A percentile compares a stretch with the other conserved stretches of the same genome.
Conservation (phyloP, 108 stramenopile species). For the Nannochloropsis salina region DNA sequence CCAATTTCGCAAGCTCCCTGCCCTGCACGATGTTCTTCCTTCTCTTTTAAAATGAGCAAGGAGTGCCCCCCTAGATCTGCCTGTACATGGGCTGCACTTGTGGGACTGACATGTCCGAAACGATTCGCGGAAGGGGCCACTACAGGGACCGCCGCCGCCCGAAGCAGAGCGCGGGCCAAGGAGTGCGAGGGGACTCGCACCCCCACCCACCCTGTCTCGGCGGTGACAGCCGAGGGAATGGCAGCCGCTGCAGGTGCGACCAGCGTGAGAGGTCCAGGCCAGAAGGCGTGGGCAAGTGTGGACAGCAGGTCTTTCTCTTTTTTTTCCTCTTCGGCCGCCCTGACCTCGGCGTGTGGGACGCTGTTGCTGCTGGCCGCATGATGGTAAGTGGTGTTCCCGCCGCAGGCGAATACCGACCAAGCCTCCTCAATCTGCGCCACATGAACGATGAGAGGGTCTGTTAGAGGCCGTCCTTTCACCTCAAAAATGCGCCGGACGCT, state of each 20-base stretch:
- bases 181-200: conserved; percentile 87
- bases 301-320: conserved; percentile 41
- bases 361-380: conserved; percentile 30
- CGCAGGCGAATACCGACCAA: conserved; percentile 33
- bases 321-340: background rate
- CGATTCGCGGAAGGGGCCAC: conserved; percentile 97
- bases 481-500: conserved; percentile 81
- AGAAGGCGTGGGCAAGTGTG: conserved; percentile 47
- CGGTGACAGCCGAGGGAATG: conserved; percentile 70
- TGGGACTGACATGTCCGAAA: conserved; percentile 71
- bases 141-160: conserved; percentile 74
- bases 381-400: background rate
- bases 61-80: conserved; percentile 32
- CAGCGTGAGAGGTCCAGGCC: conserved; percentile 53
- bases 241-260: conserved; percentile 38
- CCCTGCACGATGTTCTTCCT: conserved; percentile 26
- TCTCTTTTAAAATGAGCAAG: background rate
- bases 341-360: background rate
- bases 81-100: conserved; percentile 81
- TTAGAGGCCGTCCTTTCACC: conserved; percentile 62
- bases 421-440: conserved; percentile 41
- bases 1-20: conserved; percentile 54
- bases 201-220: conserved; percentile 87
- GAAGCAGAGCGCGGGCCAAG: conserved; percentile 70
- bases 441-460: conserved; percentile 55